Conservation (phyloP, 139 green algal genomes). For the Micromonas pusilla region DNA sequence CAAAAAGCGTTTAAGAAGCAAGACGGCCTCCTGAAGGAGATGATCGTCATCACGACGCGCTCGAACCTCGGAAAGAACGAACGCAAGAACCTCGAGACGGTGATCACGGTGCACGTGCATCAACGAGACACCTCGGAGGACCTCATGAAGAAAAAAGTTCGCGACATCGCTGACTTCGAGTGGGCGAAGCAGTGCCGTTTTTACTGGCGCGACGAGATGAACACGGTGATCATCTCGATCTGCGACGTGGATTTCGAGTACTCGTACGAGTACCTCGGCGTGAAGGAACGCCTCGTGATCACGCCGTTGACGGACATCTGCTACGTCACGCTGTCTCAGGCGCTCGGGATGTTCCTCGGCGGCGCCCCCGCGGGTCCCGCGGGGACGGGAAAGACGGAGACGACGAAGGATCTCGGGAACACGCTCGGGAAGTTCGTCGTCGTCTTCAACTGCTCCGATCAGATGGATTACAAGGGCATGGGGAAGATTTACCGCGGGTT, state of each 20-base stretch:
- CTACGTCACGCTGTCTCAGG: conserved; percentile 80
- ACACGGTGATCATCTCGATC: conserved; percentile 72
- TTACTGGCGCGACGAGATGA: conserved; percentile 61
- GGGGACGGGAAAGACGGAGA: conserved; percentile 76
- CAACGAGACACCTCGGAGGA: conserved; percentile 70
- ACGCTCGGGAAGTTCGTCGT: conserved; percentile 69
- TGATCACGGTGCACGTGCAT: conserved; percentile 83
- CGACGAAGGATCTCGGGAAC: conserved; percentile 70
- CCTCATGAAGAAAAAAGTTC: conserved; percentile 67
- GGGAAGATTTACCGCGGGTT: conserved; percentile 70
- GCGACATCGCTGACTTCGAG: conserved; percentile 71
- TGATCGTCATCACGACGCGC: conserved; percentile 72
- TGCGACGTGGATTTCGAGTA: conserved; percentile 70
- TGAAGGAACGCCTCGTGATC: conserved; percentile 77
- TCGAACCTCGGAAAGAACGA: conserved; percentile 53
- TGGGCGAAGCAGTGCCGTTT: conserved; percentile 78
- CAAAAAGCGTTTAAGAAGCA: conserved; percentile 63
- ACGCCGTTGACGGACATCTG: conserved; percentile 74
- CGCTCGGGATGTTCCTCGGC: conserved; percentile 68
- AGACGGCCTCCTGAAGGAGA: conserved; percentile 59
- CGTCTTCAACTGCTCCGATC: conserved; percentile 83
- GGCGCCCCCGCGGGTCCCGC: conserved; percentile 68
- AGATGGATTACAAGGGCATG: conserved; percentile 83
- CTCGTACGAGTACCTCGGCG: conserved; percentile 77
- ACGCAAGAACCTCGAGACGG: conserved; percentile 73